phyloP scores from a whole-genome alignment of 345 rosid genomes.

The Physaria fendleri region DNA sequence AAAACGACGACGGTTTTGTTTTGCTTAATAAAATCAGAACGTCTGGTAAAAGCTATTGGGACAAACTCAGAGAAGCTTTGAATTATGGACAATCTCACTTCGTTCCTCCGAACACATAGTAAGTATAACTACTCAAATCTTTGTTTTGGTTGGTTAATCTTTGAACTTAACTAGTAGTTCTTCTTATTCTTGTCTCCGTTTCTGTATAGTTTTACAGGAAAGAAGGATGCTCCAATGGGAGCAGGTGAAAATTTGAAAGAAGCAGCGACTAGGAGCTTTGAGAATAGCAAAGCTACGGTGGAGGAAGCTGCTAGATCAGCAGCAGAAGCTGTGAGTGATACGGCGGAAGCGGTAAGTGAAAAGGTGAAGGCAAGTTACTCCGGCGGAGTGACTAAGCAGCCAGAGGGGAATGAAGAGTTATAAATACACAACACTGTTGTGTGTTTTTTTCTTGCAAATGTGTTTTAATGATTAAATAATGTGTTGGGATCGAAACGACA shows the following conservation, averaged over 20 bases:
- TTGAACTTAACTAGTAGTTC: background rate
- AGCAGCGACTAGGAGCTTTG: slow-evolving; percentile 27
- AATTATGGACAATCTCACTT: slow-evolving; percentile 25
- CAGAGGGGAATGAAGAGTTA: slow-evolving; percentile 5
- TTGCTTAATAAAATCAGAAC: slow-evolving; percentile 16
- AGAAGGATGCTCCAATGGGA: slow-evolving; percentile 12
- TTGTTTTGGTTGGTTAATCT: background rate
- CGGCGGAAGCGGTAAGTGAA: slow-evolving; percentile 14
- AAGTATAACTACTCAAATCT: background rate
- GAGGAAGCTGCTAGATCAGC: slow-evolving; percentile 35
- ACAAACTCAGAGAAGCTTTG: slow-evolving; percentile 24
- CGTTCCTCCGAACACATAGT: slow-evolving; percentile 28
- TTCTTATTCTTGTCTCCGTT: background rate
- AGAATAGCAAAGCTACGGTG: slow-evolving; percentile 25
- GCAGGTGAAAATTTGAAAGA: slow-evolving; percentile 27
- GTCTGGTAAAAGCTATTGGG: slow-evolving; percentile 20
- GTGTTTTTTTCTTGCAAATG: background rate
- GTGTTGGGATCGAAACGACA: background rate
- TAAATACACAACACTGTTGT: slow-evolving; percentile 6
- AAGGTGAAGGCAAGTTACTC: slow-evolving; percentile 19
- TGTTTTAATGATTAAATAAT: background rate
- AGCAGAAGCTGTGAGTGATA: slow-evolving; percentile 21
- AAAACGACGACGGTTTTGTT: slow-evolving; percentile 25
- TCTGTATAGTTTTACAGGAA: slow-evolving; percentile 25
- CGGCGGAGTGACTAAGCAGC: background rate